Evolutionary conservation across 208 protist genomes (phyloP), one percentile per base, ranked within the genome.

Genomic region (Cochliopodium minus): DNA sequence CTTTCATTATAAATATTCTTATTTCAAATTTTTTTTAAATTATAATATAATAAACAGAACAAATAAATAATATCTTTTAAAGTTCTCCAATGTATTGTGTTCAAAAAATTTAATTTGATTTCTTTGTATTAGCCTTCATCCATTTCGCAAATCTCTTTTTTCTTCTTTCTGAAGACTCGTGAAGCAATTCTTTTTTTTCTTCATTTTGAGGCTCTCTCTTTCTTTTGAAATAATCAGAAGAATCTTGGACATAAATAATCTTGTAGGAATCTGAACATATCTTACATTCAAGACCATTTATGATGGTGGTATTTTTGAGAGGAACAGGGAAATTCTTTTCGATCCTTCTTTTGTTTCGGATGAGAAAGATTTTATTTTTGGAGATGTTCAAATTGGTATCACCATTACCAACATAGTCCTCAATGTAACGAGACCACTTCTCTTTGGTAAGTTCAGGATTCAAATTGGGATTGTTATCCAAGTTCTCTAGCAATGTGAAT

Each of bases 191-290:
- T n/a, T n/a, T n/a, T n/a, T n/a, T n/a, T n/a, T n/a, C n/a, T n/a
- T n/a, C n/a, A n/a, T 17, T 48, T 29, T 48, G 5, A 25, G 54
- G 17, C 10, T 20, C 28, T 38, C 35, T 42, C 26, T 59, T 59
- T 43, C 66, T 48, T 39, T 59, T 71, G 25, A 74, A 58, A 23
- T 69, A 66, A 47, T 74, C 69, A 11, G 56, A 36, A 2, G 66
- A 71, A 17, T 71, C 66, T n/a, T 71, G 46, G 0, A 71, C 69
- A 49, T 61, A 74, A 47, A 69, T 69, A 1, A 74, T 15, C 43
- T 67, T 62, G 30, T 63, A 69, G 7, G 60, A 69, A 39, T 46
- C 50, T 7, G 65, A 56, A 15, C 65, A 67, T 35, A 74, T 62
- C 49, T 70, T 71, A 46, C 66, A 68, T 38, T 74, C 69, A 2